Evolutionary conservation across 352 stramenopile genomes (phyloP).

Genomic region (Blastocystis sp.): DNA sequence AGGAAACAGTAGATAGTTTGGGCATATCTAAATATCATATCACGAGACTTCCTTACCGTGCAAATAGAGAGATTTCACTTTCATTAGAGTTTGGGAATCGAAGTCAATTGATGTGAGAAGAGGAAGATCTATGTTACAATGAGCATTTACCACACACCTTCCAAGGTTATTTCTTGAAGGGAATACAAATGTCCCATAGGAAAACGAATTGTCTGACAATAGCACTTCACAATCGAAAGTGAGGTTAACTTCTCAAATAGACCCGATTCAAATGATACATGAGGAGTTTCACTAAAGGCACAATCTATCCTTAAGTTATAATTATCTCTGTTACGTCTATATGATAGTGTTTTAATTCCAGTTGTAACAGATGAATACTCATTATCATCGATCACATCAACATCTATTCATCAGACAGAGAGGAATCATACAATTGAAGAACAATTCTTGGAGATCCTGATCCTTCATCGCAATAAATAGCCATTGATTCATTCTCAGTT

Average conservation of each 20-base stretch:
- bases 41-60: background rate
- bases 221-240: background rate
- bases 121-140: background rate
- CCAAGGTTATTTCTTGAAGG: background rate
- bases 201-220: background rate
- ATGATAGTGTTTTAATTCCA: too few species aligned
- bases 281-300: background rate
- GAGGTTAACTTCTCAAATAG: background rate
- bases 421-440: conserved; percentile 8
- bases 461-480: background rate
- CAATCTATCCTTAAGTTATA: background rate
- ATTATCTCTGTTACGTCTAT: too few species aligned
- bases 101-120: background rate
- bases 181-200: background rate
- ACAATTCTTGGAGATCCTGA: background rate
- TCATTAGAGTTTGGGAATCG: background rate
- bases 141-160: background rate
- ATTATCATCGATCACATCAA: background rate
- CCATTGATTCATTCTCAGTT: background rate
- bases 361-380: too few species aligned
- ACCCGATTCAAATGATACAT: background rate
- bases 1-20: background rate
- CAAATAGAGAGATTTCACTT: background rate
- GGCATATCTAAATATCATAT: background rate
- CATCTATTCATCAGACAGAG: background rate